Evolutionary conservation across 140 eudicot species (phyloP).

Genomic region (Erigeron philadelphicus): DNA sequence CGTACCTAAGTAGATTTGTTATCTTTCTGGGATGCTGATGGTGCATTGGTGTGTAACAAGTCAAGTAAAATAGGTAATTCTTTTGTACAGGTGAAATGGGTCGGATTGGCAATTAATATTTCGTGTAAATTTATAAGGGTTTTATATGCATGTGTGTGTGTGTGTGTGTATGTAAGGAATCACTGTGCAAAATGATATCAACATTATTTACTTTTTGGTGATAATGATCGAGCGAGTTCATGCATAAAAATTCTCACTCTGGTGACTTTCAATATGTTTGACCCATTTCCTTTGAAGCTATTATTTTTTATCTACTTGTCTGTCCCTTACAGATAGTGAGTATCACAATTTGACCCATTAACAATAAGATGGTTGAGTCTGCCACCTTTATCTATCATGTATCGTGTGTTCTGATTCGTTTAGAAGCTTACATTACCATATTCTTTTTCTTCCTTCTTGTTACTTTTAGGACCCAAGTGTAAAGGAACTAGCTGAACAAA

Average conservation of each 20-base stretch:
- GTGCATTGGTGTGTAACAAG: not conserved
- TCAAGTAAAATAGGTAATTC: not conserved
- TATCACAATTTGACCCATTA: not conserved
- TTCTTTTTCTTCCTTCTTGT: not conserved
- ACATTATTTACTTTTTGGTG: not conserved
- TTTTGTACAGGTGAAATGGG: not conserved
- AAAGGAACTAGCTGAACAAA: constrained; percentile 86
- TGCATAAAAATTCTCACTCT: not conserved
- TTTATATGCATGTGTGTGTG: too few relatives aligned
- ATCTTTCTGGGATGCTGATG: not conserved
- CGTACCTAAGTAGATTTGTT: too few relatives aligned
- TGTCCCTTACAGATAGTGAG: not conserved
- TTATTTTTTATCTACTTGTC: not conserved
- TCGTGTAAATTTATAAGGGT: not conserved
- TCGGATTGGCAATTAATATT: not conserved
- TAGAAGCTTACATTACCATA: constrained; percentile 3
- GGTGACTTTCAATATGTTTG: constrained; percentile 9
- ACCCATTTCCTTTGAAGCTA: not conserved
- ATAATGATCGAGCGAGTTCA: not conserved
- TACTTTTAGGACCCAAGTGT: constrained; percentile 77
- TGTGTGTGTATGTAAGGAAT: not conserved
- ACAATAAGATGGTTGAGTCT: not conserved
- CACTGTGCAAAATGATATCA: not conserved
- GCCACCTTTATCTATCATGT: not conserved
- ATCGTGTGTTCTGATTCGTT: constrained; percentile 3